Conservation (phyloP, 805 yeast genomes). For the Saturnispora kantuleensis region DNA sequence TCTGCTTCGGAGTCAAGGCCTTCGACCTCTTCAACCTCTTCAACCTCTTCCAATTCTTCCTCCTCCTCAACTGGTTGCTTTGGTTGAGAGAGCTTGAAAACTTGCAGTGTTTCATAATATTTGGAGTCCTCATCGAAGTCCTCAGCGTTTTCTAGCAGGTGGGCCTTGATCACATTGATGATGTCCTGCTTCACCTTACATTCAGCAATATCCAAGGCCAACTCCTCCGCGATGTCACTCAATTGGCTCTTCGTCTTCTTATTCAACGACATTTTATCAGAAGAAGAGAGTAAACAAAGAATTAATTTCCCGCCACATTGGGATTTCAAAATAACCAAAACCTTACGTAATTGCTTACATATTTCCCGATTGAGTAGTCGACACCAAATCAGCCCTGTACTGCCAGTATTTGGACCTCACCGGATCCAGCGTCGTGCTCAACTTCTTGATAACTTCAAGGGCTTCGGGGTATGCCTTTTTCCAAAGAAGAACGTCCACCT, state of each 20-base stretch:
- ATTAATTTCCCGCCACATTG: no score
- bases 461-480: conserved; percentile 29
- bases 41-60: conserved; percentile 34
- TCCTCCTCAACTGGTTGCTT: conserved; percentile 50
- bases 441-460: conserved; percentile 35
- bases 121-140: conserved; percentile 18
- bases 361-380: conserved; percentile 7
- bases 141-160: conserved; percentile 17
- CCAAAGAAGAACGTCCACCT: conserved; percentile 40
- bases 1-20: background rate
- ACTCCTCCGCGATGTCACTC: conserved; percentile 23
- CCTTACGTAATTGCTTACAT: conserved; percentile 2
- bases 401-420: conserved; percentile 27
- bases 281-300: background rate
- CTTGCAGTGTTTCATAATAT: conserved; percentile 21
- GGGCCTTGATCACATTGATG: conserved; percentile 16
- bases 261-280: conserved; percentile 1
- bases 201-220: conserved; percentile 17
- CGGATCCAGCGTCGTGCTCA: conserved; percentile 31
- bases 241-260: conserved; percentile 26
- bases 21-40: conserved; percentile 9
- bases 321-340: no score
- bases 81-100: conserved; percentile 3
- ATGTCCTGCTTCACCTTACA: conserved; percentile 24
- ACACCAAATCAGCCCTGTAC: conserved; percentile 6